Evolutionary conservation across 257 asterid genomes (phyloP).

Genomic region (Sherardia arvensis): DNA sequence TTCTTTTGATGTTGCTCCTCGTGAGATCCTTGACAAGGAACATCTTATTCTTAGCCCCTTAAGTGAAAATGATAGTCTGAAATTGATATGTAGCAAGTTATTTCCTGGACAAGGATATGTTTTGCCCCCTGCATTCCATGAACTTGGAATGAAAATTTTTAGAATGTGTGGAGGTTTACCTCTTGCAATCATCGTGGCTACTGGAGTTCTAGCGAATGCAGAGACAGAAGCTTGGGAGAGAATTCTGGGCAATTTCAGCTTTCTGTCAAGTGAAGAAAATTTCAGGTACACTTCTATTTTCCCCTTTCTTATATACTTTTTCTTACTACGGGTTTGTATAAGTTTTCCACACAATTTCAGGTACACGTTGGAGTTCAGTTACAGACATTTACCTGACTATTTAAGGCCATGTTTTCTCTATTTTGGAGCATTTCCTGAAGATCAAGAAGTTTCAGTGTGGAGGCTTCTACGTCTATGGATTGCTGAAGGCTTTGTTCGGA

Average conservation of each 20-base stretch:
- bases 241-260: neutral
- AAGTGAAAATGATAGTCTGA: neutral
- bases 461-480: neutral
- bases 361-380: slow-evolving; percentile 1
- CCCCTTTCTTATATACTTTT: too few species aligned
- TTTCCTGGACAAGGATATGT: neutral
- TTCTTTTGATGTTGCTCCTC: neutral
- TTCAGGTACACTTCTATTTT: neutral
- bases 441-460: neutral
- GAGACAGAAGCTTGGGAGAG: neutral
- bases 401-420: neutral
- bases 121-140: neutral
- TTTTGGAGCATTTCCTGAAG: neutral
- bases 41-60: neutral
- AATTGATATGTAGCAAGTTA: neutral
- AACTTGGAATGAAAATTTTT: neutral
- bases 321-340: too few species aligned
- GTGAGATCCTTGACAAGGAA: neutral
- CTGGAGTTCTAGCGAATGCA: neutral
- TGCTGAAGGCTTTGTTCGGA: neutral
- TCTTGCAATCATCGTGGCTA: neutral
- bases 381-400: slow-evolving; percentile 1
- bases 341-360: too few species aligned
- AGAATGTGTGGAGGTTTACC: neutral
- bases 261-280: neutral